These are phyloP conservation scores for Pneumocystis wakefieldiae DNA, from an alignment of 1,139 yeast genomes.

Conservation along the genomic window DNA sequence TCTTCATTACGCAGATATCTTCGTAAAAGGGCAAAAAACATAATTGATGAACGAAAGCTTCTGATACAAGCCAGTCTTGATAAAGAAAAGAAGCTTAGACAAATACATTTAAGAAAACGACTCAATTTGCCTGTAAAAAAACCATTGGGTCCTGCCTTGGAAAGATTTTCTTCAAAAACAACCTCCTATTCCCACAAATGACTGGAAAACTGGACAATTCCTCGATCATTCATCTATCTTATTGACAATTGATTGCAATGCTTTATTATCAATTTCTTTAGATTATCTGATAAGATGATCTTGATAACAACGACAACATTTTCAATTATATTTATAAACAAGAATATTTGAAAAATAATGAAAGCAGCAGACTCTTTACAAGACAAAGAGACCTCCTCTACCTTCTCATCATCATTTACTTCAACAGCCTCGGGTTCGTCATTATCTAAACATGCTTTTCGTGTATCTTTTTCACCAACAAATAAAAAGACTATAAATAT, in stretches of 20 bases:
- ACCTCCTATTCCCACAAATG: not conserved
- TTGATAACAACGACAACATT: not conserved
- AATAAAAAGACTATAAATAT: not conserved
- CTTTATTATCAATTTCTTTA: not conserved
- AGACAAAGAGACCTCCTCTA: not conserved
- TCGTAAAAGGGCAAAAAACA: constrained; percentile 74
- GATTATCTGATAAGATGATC: not conserved
- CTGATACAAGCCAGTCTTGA: constrained; percentile 66
- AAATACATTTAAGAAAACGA: constrained; percentile 34
- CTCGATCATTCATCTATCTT: too few relatives aligned
- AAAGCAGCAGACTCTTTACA: not conserved
- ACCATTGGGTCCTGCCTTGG: constrained; percentile 22
- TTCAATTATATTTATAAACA: not conserved
- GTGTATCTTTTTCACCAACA: not conserved
- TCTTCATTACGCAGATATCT: constrained; percentile 67
- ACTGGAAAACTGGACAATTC: not conserved
- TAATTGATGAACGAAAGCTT: constrained; percentile 72
- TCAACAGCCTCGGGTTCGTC: not conserved
- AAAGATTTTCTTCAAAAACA: constrained; percentile 17
- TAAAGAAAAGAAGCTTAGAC: constrained; percentile 60
- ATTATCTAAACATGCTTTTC: not conserved
- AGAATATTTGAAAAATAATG: not conserved
- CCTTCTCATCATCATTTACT: not conserved
- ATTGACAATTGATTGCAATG: too few relatives aligned
- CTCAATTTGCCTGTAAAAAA: constrained; percentile 28